These are phyloP conservation scores for Exobasidium rhododendri DNA, from an alignment of 1,284 basidiomycete genomes.

Conservation along the genomic window DNA sequence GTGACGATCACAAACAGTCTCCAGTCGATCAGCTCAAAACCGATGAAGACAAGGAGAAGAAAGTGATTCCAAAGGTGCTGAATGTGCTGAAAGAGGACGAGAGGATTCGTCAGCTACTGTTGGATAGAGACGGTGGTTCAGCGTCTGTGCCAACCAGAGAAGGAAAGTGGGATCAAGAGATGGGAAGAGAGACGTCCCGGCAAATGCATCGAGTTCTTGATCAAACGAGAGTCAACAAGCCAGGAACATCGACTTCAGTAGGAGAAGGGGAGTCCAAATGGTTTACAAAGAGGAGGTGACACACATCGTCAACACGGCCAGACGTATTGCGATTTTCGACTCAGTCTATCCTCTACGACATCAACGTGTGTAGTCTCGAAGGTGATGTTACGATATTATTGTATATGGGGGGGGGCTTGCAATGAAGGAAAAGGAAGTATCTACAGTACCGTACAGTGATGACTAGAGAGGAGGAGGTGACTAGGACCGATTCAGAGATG, in stretches of 20 bases:
- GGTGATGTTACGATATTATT: background rate
- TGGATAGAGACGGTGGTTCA: conserved; percentile 9
- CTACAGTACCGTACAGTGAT: background rate
- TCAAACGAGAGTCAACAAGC: conserved; percentile 1
- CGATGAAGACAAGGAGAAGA: too few relatives aligned
- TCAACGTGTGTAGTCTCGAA: background rate
- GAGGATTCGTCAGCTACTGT: conserved; percentile 1
- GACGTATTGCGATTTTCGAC: background rate
- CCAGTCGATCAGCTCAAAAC: too few relatives aligned
- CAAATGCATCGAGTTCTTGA: conserved; percentile 11
- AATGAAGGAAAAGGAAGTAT: background rate
- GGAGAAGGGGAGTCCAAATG: conserved; percentile 11
- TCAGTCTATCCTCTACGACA: background rate
- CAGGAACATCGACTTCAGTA: background rate
- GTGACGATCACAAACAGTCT: too few relatives aligned
- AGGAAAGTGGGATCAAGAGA: conserved; percentile 12
- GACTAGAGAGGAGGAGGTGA: too few relatives aligned
- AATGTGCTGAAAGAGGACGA: conserved; percentile 3
- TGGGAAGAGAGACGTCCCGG: conserved; percentile 12
- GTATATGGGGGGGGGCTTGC: background rate
- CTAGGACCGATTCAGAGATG: background rate
- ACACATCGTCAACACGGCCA: background rate
- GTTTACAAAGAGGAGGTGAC: background rate
- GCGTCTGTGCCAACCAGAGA: conserved; percentile 10
- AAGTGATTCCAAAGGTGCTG: background rate